Evolutionary conservation across 345 rosid genomes (phyloP), one percentile per base, ranked within the genome.

Genomic region (Rhizophora apiculata): DNA sequence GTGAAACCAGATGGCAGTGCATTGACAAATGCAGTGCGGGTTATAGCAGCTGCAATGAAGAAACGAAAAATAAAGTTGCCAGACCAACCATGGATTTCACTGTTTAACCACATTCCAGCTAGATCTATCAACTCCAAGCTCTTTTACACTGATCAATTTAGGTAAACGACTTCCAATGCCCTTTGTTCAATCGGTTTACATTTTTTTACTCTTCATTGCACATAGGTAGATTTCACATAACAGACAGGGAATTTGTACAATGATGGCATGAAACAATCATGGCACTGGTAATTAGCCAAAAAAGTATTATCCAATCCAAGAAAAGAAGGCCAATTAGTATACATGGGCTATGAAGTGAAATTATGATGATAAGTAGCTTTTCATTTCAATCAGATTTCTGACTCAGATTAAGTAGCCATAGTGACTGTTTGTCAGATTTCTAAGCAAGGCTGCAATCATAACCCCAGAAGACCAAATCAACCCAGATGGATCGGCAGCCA

Each of bases 1-100:
- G 72, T 76, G 21, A 67, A 67, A 76, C 68, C 80, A 4, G 55
- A 46, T 3, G 80, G 76, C 4, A 76, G 80, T 37, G 68, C 76
- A 0, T 7, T 76, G 31, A 62, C 80, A 2, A 67, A 74, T 48
- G 46, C 67, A 2, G 72, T 31, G 19, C 80, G 63, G 68, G 80
- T 76, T 24, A 15, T 71, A 4, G 64, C 56, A 3, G 75, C 56
- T 29, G 57, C 80, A 3, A 34, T 67, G 26, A 76, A 71, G 75
- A 76, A 76, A 43, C 61, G 80, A 7, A 63, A 57, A 31, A 60
- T 74, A 37, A 19, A 30, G 24, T 34, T 11, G 31, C 72, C 62
- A 2, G 65, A 56, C 8, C 63, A 55, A 24, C 68, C 74, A 54
- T 22, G 63, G 68, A 15, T 62, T 6, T 67, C 67, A 20, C 69